Evolutionary conservation across 2,329 filamentous ascomycete genomes (phyloP), one percentile per base, ranked within the genome.

Genomic region (Ophiocordyceps camponoti-floridani): DNA sequence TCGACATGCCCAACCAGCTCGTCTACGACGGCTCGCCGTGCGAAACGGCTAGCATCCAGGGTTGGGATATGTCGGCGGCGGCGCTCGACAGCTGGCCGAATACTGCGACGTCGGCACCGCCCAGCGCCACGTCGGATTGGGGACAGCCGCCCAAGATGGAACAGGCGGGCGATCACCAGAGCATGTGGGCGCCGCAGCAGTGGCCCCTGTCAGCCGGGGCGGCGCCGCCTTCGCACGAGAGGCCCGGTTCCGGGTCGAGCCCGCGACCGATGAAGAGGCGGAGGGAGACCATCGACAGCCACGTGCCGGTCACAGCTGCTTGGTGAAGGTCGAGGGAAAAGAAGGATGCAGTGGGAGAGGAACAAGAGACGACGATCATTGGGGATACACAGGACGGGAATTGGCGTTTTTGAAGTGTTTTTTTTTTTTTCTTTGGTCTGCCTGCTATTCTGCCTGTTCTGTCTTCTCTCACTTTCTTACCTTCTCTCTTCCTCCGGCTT

Each of bases 231-330:
- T 49, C 47, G 13, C 49, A 50, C 33, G 58, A 62, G 33, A 55
- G 58, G 27, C 58, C 56, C 2, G 57, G 31, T 8, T 11, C 56
- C 2, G 57, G 31, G 31, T 11, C 52, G 13, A 64, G 61, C 49
- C 62, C 62, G 2, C 48, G 61, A 41, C 56, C 60, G 18, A 55
- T 57, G 49, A 64, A 64, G 60, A 56, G 61, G 47, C 54, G 62
- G 41, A 54, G 62, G 19, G 59, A 60, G 19, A 52, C 49, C 13
- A 51, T 62, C 23, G 58, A 58, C 41, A 51, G 52, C 40, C 56
- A 59, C 44, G 54, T 60, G 43, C 54, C 59, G 40, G 55, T 60
- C 27, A 55, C 58, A 43, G 54, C 57, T 47, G 57, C 50, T 43
- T 62, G 58, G 58, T 61, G 42, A 49, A 7, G 33, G n/a, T n/a